phyloP scores from a whole-genome alignment of 179 eudicot genomes.

The Beta macrorhiza region DNA sequence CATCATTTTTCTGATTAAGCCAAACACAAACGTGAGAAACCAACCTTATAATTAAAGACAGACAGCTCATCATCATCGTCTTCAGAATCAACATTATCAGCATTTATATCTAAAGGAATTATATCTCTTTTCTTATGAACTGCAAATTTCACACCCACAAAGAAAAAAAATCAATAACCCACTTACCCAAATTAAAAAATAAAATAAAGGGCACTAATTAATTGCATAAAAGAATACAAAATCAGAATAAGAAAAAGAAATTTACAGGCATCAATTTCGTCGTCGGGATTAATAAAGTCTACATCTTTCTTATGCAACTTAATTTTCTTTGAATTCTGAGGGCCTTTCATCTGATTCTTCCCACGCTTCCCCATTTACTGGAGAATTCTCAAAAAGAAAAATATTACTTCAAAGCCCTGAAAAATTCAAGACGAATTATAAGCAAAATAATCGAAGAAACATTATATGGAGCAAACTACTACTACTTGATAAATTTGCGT shows the following conservation, averaged over 20 bases:
- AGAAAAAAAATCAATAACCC: background rate
- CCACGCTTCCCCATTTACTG: constrained; percentile 44
- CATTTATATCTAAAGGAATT: constrained; percentile 66
- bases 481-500: background rate
- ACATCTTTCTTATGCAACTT: constrained; percentile 30
- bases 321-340: constrained; percentile 37
- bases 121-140: constrained; percentile 95
- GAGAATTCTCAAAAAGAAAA: no score
- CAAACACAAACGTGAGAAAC: background rate
- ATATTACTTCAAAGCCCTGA: background rate
- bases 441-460: background rate
- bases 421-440: background rate
- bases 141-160: constrained; percentile 28
- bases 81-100: constrained; percentile 57
- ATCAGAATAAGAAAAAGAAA: background rate
- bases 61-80: constrained; percentile 69
- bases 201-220: background rate
- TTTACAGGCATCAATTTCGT: constrained; percentile 87
- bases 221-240: background rate
- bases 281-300: constrained; percentile 44
- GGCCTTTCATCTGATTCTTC: constrained; percentile 41
- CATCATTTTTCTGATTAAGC: background rate
- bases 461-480: background rate
- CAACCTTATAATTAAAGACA: constrained; percentile 75
- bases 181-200: background rate